Base-by-base conservation (phyloP, 108 stramenopile genomes). In the Pelagomonas calceolata region DNA sequence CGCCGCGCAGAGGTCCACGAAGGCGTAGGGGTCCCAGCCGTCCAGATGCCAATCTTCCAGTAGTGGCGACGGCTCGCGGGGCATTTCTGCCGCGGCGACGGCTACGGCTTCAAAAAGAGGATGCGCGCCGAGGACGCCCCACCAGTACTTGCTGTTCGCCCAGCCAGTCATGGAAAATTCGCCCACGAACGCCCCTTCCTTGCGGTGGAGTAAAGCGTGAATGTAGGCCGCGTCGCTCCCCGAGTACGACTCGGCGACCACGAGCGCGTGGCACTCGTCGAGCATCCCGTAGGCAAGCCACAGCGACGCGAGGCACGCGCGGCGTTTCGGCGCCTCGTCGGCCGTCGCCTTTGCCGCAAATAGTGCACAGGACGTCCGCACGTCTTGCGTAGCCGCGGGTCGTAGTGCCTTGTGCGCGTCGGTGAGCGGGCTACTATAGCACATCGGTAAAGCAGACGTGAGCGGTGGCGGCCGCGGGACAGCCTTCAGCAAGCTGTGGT, bases 201-300 rank as follows among this genome's bases (percentile, higher is more conserved):
- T 35, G 30, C 68, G 37, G 68, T 68, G 68, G 32, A 68, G 36
- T 4, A 68, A 36, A 3, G 68, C 68, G 68, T 68, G 68, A 30
- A 68, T 9, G 68, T 68, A 68, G 36, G 34, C 36, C 10, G 34
- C 68, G 35, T 68, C 68, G 51, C 21, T 26, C 7, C 51, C 26
- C 21, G 51, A 4, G 26, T 60, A 60, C 51, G 51, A 60, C 26
- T 60, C 51, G 26, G 21, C 7, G 21, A 1, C 21, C 3, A 60
- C 26, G 21, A 60, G 51, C 21, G 14, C 51, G 51, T 60, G 51
- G 21, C 21, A 16, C 51, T 60, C 51, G 26, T 60, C 51, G 51
- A 60, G 51, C 51, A 60, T 1, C 21, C 51, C 51, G 26, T 26
- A 12, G 51, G 21, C 14, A 12, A 60, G 21, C 51, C 51, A 60